These are phyloP conservation scores for Penicillium sp. DNA, from an alignment of 2,329 filamentous ascomycete genomes.

Conservation along the genomic window DNA sequence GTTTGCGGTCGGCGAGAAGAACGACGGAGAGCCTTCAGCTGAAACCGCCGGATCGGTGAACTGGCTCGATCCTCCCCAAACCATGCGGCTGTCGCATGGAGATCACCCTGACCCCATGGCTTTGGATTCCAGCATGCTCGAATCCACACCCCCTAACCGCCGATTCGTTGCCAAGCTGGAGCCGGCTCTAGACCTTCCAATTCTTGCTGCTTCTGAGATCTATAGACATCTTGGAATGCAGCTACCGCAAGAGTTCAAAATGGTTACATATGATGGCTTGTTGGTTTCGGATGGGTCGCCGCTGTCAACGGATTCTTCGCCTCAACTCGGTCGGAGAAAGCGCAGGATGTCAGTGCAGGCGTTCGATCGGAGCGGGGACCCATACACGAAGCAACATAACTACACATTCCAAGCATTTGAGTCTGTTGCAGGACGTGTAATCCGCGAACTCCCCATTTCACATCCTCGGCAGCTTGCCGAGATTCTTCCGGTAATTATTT, in stretches of 20 bases:
- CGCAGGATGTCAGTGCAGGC: conserved; percentile 33
- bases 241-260: conserved; percentile 41
- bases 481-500: conserved; percentile 39
- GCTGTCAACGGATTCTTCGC: conserved; percentile 17
- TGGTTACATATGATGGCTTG: conserved; percentile 40
- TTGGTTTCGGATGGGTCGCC: conserved; percentile 35
- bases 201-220: conserved; percentile 42
- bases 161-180: conserved; percentile 46
- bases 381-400: conserved; percentile 36
- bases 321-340: conserved; percentile 31
- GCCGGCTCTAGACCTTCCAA: conserved; percentile 43
- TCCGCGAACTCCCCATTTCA: conserved; percentile 44
- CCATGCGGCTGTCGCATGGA: conserved; percentile 34
- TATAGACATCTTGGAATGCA: conserved; percentile 41
- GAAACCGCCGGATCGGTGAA: conserved; percentile 32
- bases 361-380: conserved; percentile 31
- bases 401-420: conserved; percentile 47
- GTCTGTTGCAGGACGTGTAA: conserved; percentile 39
- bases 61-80: conserved; percentile 41
- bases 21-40: conserved; percentile 22
- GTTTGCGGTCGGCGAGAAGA: conserved; percentile 30
- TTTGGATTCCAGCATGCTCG: conserved; percentile 38
- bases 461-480: conserved; percentile 47
- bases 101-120: conserved; percentile 36
- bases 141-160: conserved; percentile 40